Base-by-base conservation (phyloP, 352 stramenopile species). In the Globisporangium rhizosaccharum region DNA sequence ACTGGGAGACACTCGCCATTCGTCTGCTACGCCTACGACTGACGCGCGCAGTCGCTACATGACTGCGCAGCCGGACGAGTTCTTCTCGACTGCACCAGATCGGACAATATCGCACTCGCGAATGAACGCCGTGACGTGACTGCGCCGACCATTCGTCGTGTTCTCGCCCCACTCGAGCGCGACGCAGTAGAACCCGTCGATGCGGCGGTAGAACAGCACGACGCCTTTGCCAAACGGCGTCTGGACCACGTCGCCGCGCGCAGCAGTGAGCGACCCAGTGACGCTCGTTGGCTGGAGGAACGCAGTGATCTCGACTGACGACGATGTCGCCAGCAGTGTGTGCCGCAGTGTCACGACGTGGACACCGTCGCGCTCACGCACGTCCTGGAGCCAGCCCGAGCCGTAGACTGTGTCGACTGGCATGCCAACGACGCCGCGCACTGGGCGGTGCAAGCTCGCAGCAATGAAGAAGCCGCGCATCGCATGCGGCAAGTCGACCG, bases 171-270 rank as follows among this genome's bases (percentile, higher is more conserved):
- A 91, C 50, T 91, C 73, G 18, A 91, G 65, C 3, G 80, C 81
- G 37, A 94, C 72, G 47, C 73, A 75, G 55, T 90, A 94, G 58
- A 85, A 83, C 25, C 68, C 70, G 59, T 93, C 80, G 17, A 70
- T 44, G 0, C 63, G 63, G 4, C 82, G 81, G 68, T 87, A 90
- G 44, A 69, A 66, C 45, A 92, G 71, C 53, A 94, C 81, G 20
- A 90, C 70, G 28, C 85, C 85, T 18, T 70, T 80, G 46, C 82
- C 85, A 58, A 79, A 94, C 15, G 85, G 82, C n/a, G 85, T 94
- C 61, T 71, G 70, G 7, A 94, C 85, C 4, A 91, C 61, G 53
- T 94, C 85, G 10, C 85, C 85, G n/a, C 82, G 75, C 18, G 76
- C 82, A 5, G 85, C 85, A 36, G 80, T 82, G 44, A 94, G 75